These are phyloP conservation scores for Globisporangium echinulatum DNA, from an alignment of 352 stramenopile species.

Conservation along the genomic window DNA sequence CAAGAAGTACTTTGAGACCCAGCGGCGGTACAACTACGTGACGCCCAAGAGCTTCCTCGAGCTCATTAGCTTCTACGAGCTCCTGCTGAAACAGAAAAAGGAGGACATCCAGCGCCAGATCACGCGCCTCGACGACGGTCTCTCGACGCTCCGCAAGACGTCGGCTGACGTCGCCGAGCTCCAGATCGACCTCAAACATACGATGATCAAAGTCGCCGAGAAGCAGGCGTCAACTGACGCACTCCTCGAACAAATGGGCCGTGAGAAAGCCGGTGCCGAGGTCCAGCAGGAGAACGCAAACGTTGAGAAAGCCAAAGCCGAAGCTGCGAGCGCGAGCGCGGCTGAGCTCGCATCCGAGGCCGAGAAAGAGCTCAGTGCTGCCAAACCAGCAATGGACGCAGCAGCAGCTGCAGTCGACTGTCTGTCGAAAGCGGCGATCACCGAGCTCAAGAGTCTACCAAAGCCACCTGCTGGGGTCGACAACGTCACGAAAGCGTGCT, in stretches of 20 bases:
- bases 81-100: slow-evolving; percentile 93
- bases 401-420: slow-evolving; percentile 93
- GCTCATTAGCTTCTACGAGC: slow-evolving; percentile 98
- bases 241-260: slow-evolving; percentile 92
- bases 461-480: slow-evolving; percentile 94
- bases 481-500: slow-evolving; percentile 93
- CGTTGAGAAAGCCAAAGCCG: slow-evolving; percentile 91
- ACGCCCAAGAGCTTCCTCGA: slow-evolving; percentile 98
- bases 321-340: slow-evolving; percentile 88
- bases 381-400: slow-evolving; percentile 96
- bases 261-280: slow-evolving; percentile 91
- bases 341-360: slow-evolving; percentile 91
- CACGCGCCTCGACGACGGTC: slow-evolving; percentile 93
- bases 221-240: slow-evolving; percentile 94
- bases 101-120: slow-evolving; percentile 94
- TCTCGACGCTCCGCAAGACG: slow-evolving; percentile 95
- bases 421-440: slow-evolving; percentile 95
- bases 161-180: slow-evolving; percentile 94
- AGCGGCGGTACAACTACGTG: slow-evolving; percentile 97
- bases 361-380: slow-evolving; percentile 92
- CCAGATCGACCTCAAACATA: slow-evolving; percentile 93
- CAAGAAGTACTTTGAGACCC: slow-evolving; percentile 92
- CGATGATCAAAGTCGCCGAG: slow-evolving; percentile 94
- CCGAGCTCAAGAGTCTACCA: slow-evolving; percentile 94
- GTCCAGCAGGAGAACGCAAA: slow-evolving; percentile 93